Evolutionary conservation across 2,329 filamentous ascomycete genomes (phyloP).

Genomic region (Microsporum ferrugineum): DNA sequence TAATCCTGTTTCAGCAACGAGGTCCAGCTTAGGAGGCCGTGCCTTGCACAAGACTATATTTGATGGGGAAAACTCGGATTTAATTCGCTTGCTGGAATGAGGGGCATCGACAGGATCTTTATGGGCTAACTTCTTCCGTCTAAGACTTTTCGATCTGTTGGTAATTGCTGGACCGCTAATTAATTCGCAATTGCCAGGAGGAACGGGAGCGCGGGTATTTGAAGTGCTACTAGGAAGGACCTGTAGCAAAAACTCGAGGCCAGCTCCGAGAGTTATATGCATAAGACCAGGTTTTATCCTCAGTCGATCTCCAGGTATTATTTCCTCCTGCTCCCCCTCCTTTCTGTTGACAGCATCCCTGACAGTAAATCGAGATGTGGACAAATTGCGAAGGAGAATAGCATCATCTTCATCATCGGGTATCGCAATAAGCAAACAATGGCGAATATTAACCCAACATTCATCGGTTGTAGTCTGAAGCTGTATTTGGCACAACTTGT

Average conservation of each 20-base stretch:
- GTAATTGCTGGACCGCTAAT: neutral
- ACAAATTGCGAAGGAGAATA: neutral
- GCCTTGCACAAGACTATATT: neutral
- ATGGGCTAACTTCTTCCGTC: neutral
- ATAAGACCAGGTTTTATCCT: neutral
- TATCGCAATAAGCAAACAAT: neutral
- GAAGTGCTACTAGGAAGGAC: neutral
- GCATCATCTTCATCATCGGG: neutral
- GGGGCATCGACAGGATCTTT: neutral
- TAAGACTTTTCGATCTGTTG: neutral
- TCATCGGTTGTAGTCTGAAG: neutral
- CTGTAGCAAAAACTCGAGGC: slow-evolving; percentile 1
- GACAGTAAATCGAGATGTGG: neutral
- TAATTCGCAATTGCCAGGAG: neutral
- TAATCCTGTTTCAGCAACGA: neutral
- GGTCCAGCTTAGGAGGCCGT: neutral
- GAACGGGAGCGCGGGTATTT: neutral
- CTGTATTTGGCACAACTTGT: neutral
- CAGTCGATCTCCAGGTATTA: neutral
- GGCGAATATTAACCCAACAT: slow-evolving; percentile 4
- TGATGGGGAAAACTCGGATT: neutral
- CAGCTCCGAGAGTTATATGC: slow-evolving; percentile 3
- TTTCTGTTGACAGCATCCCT: neutral
- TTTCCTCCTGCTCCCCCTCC: neutral
- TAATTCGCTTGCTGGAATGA: neutral